Conservation (phyloP, 352 stramenopile genomes). For the Globisporangium cylindrosporum region DNA sequence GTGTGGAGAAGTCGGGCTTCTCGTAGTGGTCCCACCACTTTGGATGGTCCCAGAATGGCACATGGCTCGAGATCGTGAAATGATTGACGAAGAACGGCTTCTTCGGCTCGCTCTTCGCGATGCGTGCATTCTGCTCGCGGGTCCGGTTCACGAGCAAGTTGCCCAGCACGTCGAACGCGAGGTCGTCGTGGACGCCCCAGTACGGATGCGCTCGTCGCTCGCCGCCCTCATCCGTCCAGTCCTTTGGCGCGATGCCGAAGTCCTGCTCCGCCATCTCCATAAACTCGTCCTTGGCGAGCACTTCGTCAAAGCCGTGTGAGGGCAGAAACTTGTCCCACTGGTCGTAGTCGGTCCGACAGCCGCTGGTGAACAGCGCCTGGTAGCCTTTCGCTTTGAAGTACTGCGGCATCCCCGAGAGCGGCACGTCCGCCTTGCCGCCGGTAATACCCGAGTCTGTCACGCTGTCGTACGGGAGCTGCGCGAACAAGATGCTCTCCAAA, state of each 20-base stretch:
- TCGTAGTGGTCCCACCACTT: conserved; percentile 31
- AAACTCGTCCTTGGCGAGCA: conserved; percentile 40
- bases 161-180: conserved; percentile 41
- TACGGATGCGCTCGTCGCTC: conserved; percentile 14
- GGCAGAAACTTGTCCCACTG: conserved; percentile 47
- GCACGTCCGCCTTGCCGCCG: conserved; percentile 21
- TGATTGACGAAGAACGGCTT: conserved; percentile 51
- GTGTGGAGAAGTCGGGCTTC: conserved; percentile 31
- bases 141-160: conserved; percentile 47
- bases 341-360: conserved; percentile 42
- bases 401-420: conserved; percentile 43
- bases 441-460: conserved; percentile 34
- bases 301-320: conserved; percentile 45
- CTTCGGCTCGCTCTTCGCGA: conserved; percentile 23
- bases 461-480: conserved; percentile 42
- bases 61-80: conserved; percentile 61
- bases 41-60: conserved; percentile 29
- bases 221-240: conserved; percentile 23
- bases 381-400: conserved; percentile 53
- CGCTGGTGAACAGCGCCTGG: conserved; percentile 43
- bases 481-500: conserved; percentile 52
- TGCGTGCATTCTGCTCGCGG: conserved; percentile 24
- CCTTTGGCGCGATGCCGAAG: conserved; percentile 26
- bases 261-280: conserved; percentile 32
- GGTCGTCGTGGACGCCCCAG: conserved; percentile 57